These are phyloP conservation scores for Chalciporus sphaerocephalus DNA, from an alignment of 768 basidiomycete genomes.

Conservation along the genomic window DNA sequence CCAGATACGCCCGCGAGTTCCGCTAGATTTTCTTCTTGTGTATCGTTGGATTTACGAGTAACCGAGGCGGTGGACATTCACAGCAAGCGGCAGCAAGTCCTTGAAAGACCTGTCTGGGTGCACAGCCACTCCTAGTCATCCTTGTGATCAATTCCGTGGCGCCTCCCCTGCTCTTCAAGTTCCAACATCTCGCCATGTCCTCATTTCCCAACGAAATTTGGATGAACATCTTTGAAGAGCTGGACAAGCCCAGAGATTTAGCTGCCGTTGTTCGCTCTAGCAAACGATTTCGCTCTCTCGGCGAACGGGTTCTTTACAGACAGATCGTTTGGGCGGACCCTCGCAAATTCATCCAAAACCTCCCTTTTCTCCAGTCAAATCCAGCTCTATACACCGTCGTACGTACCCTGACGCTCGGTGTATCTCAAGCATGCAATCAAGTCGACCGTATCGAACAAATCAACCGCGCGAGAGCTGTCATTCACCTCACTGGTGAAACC, in stretches of 20 bases:
- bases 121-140: background rate
- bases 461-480: constrained; percentile 22
- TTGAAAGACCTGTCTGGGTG: background rate
- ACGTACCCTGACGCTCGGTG: constrained; percentile 24
- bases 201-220: constrained; percentile 37
- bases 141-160: background rate
- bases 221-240: constrained; percentile 35
- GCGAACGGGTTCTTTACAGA: constrained; percentile 30
- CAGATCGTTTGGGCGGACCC: constrained; percentile 34
- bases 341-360: constrained; percentile 23
- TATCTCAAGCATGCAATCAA: constrained; percentile 20
- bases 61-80: background rate
- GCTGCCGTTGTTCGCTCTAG: constrained; percentile 29
- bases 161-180: background rate
- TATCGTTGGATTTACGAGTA: background rate
- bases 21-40: background rate
- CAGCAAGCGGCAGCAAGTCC: background rate
- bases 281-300: constrained; percentile 31
- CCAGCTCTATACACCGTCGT: constrained; percentile 8
- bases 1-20: background rate
- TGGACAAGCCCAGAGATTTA: constrained; percentile 30
- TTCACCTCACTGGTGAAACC: constrained; percentile 18
- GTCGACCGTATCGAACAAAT: constrained; percentile 28
- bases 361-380: constrained; percentile 14
- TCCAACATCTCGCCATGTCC: constrained; percentile 9